Conservation (phyloP, 495 filamentous ascomycete species). For the Filosporella fistucella region DNA sequence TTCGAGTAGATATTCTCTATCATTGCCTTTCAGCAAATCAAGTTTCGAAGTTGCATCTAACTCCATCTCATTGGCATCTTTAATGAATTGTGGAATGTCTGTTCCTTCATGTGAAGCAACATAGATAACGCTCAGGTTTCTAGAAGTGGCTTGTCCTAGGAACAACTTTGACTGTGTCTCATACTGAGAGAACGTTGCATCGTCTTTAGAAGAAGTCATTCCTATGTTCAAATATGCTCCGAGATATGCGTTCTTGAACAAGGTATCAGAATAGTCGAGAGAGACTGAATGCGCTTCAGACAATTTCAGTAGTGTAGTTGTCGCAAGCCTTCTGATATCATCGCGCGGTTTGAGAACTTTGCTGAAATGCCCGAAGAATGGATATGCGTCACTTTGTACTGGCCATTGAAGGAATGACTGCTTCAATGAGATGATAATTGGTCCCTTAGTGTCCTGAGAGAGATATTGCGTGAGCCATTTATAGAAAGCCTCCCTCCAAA, state of each 20-base stretch:
- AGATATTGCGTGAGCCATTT: slow-evolving; percentile 9
- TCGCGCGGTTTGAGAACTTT: slow-evolving; percentile 11
- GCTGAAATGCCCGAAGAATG: slow-evolving; percentile 13
- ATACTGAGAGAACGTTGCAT: not conserved
- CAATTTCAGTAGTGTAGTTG: slow-evolving; percentile 7
- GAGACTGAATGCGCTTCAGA: slow-evolving; percentile 2
- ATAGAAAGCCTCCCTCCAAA: slow-evolving; percentile 14
- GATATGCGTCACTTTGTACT: slow-evolving; percentile 6
- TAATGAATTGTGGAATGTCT: slow-evolving; percentile 5
- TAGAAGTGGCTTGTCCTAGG: slow-evolving; percentile 8
- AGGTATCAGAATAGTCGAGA: not conserved
- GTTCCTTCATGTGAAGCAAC: slow-evolving; percentile 8
- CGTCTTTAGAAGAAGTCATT: not conserved
- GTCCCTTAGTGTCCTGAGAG: not conserved
- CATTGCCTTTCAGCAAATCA: slow-evolving; percentile 6
- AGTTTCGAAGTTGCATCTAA: slow-evolving; percentile 15
- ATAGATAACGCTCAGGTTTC: slow-evolving; percentile 8
- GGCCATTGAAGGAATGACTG: slow-evolving; percentile 12
- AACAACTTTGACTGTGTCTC: slow-evolving; percentile 6
- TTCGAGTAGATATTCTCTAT: not conserved
- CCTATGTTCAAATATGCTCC: slow-evolving; percentile 12
- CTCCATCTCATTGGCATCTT: slow-evolving; percentile 1
- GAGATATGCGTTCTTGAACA: slow-evolving; percentile 8
- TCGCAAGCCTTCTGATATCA: slow-evolving; percentile 12
- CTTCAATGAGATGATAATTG: slow-evolving; percentile 9